Conservation (phyloP, 2,329 filamentous ascomycete species). For the Thelonectria olida region DNA sequence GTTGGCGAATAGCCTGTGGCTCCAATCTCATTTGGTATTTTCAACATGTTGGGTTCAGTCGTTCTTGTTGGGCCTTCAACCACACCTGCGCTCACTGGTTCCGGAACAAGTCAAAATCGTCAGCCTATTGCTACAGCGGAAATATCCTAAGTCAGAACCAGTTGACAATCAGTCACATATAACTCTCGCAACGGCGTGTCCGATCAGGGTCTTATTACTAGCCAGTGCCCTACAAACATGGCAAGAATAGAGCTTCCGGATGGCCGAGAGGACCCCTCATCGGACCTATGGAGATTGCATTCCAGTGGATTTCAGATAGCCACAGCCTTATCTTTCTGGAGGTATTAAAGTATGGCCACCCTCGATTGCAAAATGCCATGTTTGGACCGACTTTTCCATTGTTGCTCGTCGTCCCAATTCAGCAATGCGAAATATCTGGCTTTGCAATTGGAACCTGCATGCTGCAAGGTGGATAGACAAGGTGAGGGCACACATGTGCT, state of each 20-base stretch:
- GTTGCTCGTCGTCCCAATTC: neutral
- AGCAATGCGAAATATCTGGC: neutral
- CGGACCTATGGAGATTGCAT: neutral
- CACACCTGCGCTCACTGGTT: too few species aligned
- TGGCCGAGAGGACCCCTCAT: neutral
- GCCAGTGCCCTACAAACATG: too few species aligned
- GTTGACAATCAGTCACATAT: too few species aligned
- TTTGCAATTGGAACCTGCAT: neutral
- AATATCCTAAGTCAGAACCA: too few species aligned
- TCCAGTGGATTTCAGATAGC: neutral
- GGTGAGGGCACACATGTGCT: neutral
- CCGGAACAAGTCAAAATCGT: too few species aligned
- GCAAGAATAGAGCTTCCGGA: neutral
- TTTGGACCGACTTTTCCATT: neutral
- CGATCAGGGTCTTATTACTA: too few species aligned
- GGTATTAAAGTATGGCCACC: neutral
- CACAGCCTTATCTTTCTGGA: neutral
- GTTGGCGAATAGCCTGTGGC: too few species aligned
- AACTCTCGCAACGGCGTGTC: too few species aligned
- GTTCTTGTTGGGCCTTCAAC: too few species aligned
- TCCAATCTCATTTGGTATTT: too few species aligned
- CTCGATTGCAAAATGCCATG: neutral
- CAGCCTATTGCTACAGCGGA: too few species aligned
- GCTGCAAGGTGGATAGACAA: neutral
- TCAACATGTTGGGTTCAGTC: too few species aligned